A percentile compares a stretch with the other conserved stretches of the same genome.
These are phyloP conservation scores for Nicotiana benthamiana DNA, from an alignment of 257 asterid species.

Conservation along the genomic window DNA sequence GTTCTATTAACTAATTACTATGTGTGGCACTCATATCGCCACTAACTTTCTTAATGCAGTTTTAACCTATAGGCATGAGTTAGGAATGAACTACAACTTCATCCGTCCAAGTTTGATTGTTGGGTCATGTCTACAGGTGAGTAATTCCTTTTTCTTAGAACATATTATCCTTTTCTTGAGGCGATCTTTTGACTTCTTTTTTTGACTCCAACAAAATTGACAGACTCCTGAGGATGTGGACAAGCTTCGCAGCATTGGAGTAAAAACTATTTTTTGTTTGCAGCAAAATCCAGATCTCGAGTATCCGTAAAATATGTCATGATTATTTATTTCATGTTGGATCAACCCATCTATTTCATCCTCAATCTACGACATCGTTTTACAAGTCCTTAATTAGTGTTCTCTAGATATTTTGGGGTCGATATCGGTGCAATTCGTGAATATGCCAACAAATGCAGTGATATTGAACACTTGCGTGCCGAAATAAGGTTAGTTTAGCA, in stretches of 20 bases:
- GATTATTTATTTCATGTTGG: background rate
- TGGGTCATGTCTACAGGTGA: slow-evolving; percentile 94
- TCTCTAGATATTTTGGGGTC: slow-evolving; percentile 72
- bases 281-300: slow-evolving; percentile 90
- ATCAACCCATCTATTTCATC: background rate
- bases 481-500: slow-evolving; percentile 61
- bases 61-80: slow-evolving; percentile 83
- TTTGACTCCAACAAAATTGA: slow-evolving; percentile 13
- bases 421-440: slow-evolving; percentile 71
- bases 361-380: slow-evolving; percentile 3
- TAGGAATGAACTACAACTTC: slow-evolving; percentile 92
- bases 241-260: slow-evolving; percentile 88
- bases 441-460: slow-evolving; percentile 59
- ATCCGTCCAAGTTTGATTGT: slow-evolving; percentile 86
- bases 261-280: slow-evolving; percentile 84
- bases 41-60: slow-evolving; percentile 29
- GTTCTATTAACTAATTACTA: background rate
- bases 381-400: slow-evolving; percentile 42
- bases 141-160: background rate
- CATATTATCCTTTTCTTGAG: background rate
- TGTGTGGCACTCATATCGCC: background rate
- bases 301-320: slow-evolving; percentile 46
- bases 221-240: slow-evolving; percentile 94
- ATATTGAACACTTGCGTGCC: slow-evolving; percentile 80
- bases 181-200: background rate